Percentiles rank a stretch among this genome's conserved stretches.
Conservation (phyloP, 257 asterid species). For the Anisodus acutangulus region DNA sequence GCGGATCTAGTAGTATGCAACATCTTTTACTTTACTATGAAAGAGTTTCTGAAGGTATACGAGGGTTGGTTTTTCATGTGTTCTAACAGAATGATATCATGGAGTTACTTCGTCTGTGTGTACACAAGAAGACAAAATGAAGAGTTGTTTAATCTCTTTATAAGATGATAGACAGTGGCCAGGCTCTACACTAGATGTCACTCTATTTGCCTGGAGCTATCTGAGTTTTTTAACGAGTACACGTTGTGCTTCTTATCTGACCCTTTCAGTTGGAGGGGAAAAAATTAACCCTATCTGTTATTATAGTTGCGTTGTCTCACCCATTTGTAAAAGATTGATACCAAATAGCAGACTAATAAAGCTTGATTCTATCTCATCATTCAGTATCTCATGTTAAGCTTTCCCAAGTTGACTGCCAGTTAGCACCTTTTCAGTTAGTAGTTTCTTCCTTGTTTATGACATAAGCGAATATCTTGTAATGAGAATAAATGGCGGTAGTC, state of each 20-base stretch:
- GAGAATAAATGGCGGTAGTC: background rate
- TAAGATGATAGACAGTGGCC: background rate
- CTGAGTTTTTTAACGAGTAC: background rate
- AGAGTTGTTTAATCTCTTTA: background rate
- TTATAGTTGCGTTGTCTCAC: constrained; percentile 12
- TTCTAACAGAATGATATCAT: background rate
- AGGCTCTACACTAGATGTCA: background rate
- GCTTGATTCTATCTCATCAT: background rate
- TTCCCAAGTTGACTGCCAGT: background rate
- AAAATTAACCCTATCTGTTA: background rate
- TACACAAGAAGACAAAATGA: background rate
- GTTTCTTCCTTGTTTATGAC: constrained; percentile 23
- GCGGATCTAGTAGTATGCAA: constrained; percentile 18
- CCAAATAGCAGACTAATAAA: background rate
- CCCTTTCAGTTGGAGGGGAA: background rate
- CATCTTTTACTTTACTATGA: background rate
- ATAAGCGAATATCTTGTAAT: background rate
- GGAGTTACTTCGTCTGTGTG: background rate
- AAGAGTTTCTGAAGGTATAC: background rate
- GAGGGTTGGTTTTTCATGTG: background rate
- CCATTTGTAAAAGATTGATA: background rate
- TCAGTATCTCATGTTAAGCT: background rate
- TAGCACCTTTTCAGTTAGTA: background rate
- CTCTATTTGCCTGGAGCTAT: background rate
- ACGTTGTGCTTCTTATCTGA: background rate